These are phyloP conservation scores for Harrya chromipes DNA, from an alignment of 768 basidiomycete genomes.

Conservation along the genomic window DNA sequence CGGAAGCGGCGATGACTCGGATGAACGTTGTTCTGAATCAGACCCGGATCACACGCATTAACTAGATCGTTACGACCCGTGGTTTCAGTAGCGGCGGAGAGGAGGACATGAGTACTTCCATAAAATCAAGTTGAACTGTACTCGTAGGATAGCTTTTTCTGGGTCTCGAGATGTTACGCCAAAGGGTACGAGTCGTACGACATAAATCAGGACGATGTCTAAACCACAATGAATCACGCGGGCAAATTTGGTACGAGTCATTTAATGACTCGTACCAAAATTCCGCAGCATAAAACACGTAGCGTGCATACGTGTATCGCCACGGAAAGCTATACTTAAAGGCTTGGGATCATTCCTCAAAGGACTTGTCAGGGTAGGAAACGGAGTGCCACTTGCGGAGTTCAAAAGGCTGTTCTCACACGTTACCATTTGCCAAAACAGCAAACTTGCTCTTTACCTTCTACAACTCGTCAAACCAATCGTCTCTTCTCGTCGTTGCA, in stretches of 20 bases:
- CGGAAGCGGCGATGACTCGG: background rate
- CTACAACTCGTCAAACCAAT: conserved; percentile 27
- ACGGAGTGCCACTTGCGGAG: conserved; percentile 29
- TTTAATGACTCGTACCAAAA: background rate
- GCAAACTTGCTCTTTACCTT: conserved; percentile 34
- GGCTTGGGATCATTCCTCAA: background rate
- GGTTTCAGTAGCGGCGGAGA: background rate
- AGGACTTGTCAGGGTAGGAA: background rate
- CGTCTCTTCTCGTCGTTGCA: conserved; percentile 31
- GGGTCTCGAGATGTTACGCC: no score
- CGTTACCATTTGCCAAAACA: conserved; percentile 25
- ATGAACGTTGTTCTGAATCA: background rate
- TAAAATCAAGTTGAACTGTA: no score
- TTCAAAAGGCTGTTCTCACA: conserved; percentile 33
- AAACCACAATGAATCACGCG: background rate
- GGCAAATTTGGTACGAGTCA: no score
- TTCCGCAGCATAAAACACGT: conserved; percentile 18
- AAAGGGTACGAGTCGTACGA: no score
- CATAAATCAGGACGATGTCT: no score
- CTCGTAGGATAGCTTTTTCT: no score
- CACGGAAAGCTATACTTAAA: conserved; percentile 2
- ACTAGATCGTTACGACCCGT: background rate
- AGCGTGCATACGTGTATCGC: conserved; percentile 12
- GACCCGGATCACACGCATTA: background rate
- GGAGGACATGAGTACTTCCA: background rate